A percentile compares a stretch with the other conserved stretches of the same genome.
Evolutionary conservation across 768 basidiomycete genomes (phyloP).

Genomic region (Lentinula sp.): DNA sequence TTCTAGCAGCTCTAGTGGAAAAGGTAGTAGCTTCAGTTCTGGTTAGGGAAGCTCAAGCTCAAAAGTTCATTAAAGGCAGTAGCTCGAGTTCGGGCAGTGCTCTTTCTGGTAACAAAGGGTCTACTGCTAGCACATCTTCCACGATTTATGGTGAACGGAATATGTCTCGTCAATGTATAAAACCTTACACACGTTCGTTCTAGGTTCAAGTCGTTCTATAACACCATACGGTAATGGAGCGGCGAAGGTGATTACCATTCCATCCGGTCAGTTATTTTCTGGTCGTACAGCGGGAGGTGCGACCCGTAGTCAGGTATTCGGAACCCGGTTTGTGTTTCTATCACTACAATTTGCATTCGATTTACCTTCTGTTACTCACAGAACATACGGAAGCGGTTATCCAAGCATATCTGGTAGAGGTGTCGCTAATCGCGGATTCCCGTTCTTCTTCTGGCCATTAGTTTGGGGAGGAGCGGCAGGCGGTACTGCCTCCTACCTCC

Average conservation of each 20-base stretch:
- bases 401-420: slow-evolving; percentile 34
- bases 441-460: slow-evolving; percentile 54
- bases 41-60: background rate
- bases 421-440: slow-evolving; percentile 39
- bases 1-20: background rate
- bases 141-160: background rate
- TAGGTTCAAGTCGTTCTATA: background rate
- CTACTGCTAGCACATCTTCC: background rate
- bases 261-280: slow-evolving; percentile 29
- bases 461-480: slow-evolving; percentile 32
- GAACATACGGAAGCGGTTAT: slow-evolving; percentile 52
- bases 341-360: background rate
- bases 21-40: background rate
- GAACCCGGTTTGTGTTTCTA: slow-evolving; percentile 23
- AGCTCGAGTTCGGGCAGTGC: background rate
- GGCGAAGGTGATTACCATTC: slow-evolving; percentile 22
- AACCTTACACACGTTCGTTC: background rate
- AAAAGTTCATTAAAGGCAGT: background rate
- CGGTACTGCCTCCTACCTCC: slow-evolving; percentile 17
- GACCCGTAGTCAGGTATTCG: slow-evolving; percentile 31
- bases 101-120: background rate
- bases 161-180: background rate
- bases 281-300: slow-evolving; percentile 42
- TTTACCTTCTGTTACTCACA: slow-evolving; percentile 13
- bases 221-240: slow-evolving; percentile 15